Evolutionary conservation across 2,329 filamentous ascomycete genomes (phyloP), one percentile per base, ranked within the genome.

Genomic region (Lizonia empirigonia): DNA sequence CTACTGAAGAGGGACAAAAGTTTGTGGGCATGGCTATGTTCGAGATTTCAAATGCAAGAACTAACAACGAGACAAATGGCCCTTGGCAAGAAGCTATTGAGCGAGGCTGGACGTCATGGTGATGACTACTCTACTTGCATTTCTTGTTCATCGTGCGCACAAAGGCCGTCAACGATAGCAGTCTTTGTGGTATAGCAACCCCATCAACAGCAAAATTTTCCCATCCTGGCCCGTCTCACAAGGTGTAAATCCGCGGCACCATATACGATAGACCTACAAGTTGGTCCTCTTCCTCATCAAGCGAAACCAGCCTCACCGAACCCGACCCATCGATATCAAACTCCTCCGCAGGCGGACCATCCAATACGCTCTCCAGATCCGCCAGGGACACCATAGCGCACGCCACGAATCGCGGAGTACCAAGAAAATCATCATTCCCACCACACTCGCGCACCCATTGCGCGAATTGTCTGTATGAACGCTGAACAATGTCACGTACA

Each of bases 11-110:
- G 36, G 45, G 45, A 36, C 36, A 41, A 30, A 48, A 8, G 30
- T 48, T 48, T 48, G 45, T 48, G 29, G 45, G 45, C 45, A 48
- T 48, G 45, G 45, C 45, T 41, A 48, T 48, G 45, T 48, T 48
- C 41, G 36, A 48, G 29, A 29, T 16, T 41, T 29, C 45, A 48
- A 4, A 48, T 41, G 45, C 45, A 48, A 48, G 29, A 41, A 9
- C 8, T 29, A 41, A 48, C 29, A 36, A 48, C 29, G 45, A 48
- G 45, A 35, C 45, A 35, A 18, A 3, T 35, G 3, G 13, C 15
- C 12, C 2, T 2, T 48, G 45, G 45, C 36, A 48, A 1, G 29
- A 48, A 41, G 45, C 45, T 22, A 20, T 29, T 29, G 36, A 48
- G 36, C 45, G 36, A 41, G 45, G 45, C 36, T 48, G 45, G 45